These are phyloP conservation scores for Fusarium praegraminearum DNA, from an alignment of 2,329 filamentous ascomycete species.

Conservation along the genomic window DNA sequence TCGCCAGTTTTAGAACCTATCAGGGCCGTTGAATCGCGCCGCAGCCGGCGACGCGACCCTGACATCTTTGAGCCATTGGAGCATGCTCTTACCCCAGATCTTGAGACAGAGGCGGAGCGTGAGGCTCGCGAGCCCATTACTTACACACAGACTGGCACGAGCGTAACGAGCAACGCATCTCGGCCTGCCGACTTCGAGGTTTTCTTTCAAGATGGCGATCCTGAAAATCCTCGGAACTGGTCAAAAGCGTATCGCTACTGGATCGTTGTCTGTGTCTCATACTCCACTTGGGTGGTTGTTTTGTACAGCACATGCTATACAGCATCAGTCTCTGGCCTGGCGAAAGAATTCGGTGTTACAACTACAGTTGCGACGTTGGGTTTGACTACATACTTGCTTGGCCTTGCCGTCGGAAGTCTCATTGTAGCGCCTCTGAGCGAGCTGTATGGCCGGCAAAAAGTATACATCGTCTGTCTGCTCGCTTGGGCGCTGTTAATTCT, in stretches of 20 bases:
- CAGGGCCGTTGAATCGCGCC: conserved; percentile 41
- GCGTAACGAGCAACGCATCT: conserved; percentile 57
- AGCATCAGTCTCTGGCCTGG: conserved; percentile 75
- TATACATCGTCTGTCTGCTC: conserved; percentile 75
- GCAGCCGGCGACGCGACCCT: conserved; percentile 40
- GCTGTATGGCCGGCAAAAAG: conserved; percentile 74
- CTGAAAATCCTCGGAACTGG: conserved; percentile 78
- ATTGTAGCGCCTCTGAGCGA: conserved; percentile 80
- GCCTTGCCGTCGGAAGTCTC: conserved; percentile 77
- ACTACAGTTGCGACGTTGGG: conserved; percentile 77
- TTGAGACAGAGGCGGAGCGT: conserved; percentile 56
- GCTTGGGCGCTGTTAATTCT: conserved; percentile 77
- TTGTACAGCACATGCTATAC: conserved; percentile 85
- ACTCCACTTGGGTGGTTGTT: conserved; percentile 66
- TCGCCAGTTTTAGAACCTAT: conserved; percentile 47
- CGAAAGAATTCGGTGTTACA: conserved; percentile 71
- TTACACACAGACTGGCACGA: conserved; percentile 57
- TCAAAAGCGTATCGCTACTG: conserved; percentile 61
- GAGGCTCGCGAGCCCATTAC: conserved; percentile 60
- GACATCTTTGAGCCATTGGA: conserved; percentile 54
- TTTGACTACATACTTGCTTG: conserved; percentile 81
- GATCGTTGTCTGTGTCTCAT: conserved; percentile 60
- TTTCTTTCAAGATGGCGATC: conserved; percentile 74
- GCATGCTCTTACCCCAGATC: conserved; percentile 53
- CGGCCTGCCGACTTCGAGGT: conserved; percentile 75